Base-by-base conservation (phyloP, 2,329 filamentous ascomycete genomes). In the Lojkania enalia region DNA sequence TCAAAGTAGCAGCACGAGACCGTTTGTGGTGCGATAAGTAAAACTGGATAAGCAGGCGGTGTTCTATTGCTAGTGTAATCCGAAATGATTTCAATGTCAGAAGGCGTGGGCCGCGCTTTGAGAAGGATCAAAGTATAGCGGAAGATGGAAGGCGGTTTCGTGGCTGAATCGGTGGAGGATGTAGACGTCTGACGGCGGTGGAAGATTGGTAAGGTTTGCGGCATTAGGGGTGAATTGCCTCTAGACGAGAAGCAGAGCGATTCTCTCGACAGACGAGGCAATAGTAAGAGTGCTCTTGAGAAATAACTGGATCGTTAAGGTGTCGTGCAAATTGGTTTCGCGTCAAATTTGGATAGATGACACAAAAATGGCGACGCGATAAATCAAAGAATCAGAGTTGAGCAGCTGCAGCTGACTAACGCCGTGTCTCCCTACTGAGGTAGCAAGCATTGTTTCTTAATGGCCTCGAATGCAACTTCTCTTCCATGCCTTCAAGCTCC, bases 91-190 rank as follows among this genome's bases (percentile, higher is more conserved):
- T 46, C 39, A 43, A 60, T 46, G 23, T 60, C 54, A 6, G 44
- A 39, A 6, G 31, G n/a, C 9, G 53, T 46, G 5, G 61, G 63
- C 7, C 57, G 49, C 13, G 61, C 63, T 52, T 60, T 64, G 13
- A 64, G 56, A 2, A 66, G 45, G 16, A 63, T 60, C 36, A 63
- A 44, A 3, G 58, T 51, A 49, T 63, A 64, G 44, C 51, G 58
- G 20, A 63, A 42, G 27, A 55, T 44, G 3, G 62, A 64, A 4
- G 57, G 61, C 2, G 55, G 46, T 37, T 56, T 61, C 5, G 38
- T 13, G 4, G 20, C 14, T 5, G 36, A 31, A 13, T 35, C 18
- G 16, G 38, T 43, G 25, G 47, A 50, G 13, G 32, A 16, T 19
- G 37, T 18, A 12, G 39, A 46, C 13, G 31, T 20, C 29, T 19